Conservation (phyloP, 2,329 filamentous ascomycete species). For the Byssoonygena ceratinophila region DNA sequence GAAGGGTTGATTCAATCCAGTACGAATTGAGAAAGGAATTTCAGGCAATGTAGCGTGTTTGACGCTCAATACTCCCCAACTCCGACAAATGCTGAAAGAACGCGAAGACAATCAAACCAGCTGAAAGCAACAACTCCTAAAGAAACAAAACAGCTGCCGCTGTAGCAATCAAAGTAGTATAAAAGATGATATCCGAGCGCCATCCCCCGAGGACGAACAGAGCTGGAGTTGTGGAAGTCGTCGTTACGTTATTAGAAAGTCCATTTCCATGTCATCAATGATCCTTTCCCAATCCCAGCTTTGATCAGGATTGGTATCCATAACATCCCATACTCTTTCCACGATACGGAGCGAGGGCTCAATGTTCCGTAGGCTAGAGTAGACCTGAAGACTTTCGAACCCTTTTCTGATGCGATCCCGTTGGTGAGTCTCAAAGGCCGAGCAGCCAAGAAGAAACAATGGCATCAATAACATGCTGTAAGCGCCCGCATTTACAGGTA, state of each 20-base stretch:
- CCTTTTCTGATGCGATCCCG: conserved; percentile 45
- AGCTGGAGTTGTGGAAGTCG: background rate
- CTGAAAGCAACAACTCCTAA: background rate
- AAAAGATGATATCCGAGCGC: no score
- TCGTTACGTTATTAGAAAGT: conserved; percentile 49
- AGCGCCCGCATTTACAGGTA: conserved; percentile 46
- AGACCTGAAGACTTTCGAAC: conserved; percentile 46
- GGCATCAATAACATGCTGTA: conserved; percentile 52
- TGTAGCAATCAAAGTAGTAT: no score
- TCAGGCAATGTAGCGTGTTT: background rate
- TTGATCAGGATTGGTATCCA: conserved; percentile 47
- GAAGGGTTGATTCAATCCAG: background rate
- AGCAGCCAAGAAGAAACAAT: conserved; percentile 51
- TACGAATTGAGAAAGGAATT: background rate
- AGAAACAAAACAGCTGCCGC: no score
- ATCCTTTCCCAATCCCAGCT: conserved; percentile 56
- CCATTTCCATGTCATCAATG: conserved; percentile 48
- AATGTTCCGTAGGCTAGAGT: conserved; percentile 50
- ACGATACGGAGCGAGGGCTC: conserved; percentile 47
- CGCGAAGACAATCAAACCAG: background rate
- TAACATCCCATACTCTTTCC: conserved; percentile 48
- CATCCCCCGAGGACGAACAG: no score
- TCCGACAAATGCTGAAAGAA: background rate
- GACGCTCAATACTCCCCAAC: background rate
- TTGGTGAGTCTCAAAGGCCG: conserved; percentile 47